A percentile compares a stretch with the other conserved stretches of the same genome.
Conservation (phyloP, 768 basidiomycete genomes). For the Lactarius vividus region DNA sequence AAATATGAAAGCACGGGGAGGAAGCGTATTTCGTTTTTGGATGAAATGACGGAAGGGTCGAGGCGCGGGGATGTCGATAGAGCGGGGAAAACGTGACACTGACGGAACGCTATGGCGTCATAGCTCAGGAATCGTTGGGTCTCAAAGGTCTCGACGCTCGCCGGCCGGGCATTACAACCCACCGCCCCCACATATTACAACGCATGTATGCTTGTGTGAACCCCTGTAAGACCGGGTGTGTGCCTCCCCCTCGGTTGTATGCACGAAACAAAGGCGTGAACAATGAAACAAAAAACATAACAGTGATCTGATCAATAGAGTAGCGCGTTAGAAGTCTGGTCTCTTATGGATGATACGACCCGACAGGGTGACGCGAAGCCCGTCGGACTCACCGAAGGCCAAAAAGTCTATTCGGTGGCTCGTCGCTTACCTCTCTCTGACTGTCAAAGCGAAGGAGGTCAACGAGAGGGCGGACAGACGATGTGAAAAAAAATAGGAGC, state of each 20-base stretch:
- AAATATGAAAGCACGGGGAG: not conserved
- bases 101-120: conserved; percentile 17
- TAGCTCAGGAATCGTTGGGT: not conserved
- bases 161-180: not conserved
- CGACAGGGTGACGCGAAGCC: conserved; percentile 11
- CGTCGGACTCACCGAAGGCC: conserved; percentile 1
- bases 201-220: not conserved
- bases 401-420: conserved; percentile 28
- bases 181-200: not conserved
- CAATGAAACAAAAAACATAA: not conserved
- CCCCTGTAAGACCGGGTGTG: conserved; percentile 9
- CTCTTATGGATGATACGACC: conserved; percentile 4
- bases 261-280: not conserved
- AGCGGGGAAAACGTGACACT: conserved; percentile 18
- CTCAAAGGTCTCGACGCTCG: not conserved
- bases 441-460: not conserved
- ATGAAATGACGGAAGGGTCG: conserved; percentile 12
- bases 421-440: not conserved
- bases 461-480: not conserved
- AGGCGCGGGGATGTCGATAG: conserved; percentile 26
- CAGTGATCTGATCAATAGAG: conserved; percentile 18
- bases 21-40: conserved; percentile 2
- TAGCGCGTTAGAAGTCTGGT: conserved; percentile 10
- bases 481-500: conserved; percentile 6
- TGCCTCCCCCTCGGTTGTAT: not conserved